phyloP scores from a whole-genome alignment of 345 rosid species.

The Hibiscus trionum region DNA sequence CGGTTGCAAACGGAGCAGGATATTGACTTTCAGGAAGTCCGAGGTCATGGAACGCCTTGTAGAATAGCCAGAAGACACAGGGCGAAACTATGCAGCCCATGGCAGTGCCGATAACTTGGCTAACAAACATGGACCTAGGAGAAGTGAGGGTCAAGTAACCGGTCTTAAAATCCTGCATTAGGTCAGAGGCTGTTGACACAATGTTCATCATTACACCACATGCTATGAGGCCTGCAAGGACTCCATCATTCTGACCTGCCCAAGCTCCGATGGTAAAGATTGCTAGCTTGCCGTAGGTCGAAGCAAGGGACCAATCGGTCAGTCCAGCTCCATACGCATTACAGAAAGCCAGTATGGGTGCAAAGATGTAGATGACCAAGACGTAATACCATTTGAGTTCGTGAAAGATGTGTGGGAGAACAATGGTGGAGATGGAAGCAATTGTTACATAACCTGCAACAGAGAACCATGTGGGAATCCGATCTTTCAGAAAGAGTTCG shows the following conservation, averaged over 20 bases:
- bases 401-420: constrained; percentile 56
- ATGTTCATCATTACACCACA: constrained; percentile 95
- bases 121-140: constrained; percentile 64
- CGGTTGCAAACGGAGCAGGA: constrained; percentile 55
- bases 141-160: constrained; percentile 82
- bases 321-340: constrained; percentile 84
- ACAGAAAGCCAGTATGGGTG: constrained; percentile 68
- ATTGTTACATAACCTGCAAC: constrained; percentile 44
- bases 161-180: constrained; percentile 80
- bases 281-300: constrained; percentile 75
- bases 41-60: constrained; percentile 54
- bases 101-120: constrained; percentile 77
- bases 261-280: constrained; percentile 64
- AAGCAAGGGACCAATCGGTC: constrained; percentile 82
- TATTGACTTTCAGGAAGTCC: constrained; percentile 39
- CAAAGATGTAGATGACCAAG: constrained; percentile 53
- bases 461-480: constrained; percentile 69
- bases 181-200: constrained; percentile 72
- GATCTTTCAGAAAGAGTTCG: constrained; percentile 61
- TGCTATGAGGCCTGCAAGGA: constrained; percentile 71
- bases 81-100: constrained; percentile 74
- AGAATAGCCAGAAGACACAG: constrained; percentile 24
- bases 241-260: constrained; percentile 70
- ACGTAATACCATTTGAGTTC: constrained; percentile 68
- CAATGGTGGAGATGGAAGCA: constrained; percentile 39